A percentile compares a stretch with the other conserved stretches of the same genome.
phyloP scores from a whole-genome alignment of 2,329 filamentous ascomycete genomes.

The Penicillium sp. region DNA sequence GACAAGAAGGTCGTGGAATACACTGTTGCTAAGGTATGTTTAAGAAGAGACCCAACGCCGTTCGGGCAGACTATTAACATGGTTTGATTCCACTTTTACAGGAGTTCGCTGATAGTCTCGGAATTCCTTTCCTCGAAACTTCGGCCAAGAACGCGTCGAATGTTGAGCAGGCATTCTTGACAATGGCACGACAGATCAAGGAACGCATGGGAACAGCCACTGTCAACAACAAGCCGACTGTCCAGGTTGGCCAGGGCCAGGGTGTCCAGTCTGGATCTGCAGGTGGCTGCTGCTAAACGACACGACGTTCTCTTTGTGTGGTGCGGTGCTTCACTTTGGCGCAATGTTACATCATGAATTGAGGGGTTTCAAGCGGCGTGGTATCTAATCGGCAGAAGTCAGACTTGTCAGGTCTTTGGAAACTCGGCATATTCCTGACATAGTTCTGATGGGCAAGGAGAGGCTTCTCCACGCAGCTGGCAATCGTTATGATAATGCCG shows the following conservation, averaged over 20 bases:
- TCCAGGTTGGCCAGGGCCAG: slow-evolving; percentile 92
- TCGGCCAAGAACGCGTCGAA: slow-evolving; percentile 99
- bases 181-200: slow-evolving; percentile 99
- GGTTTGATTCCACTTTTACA: slow-evolving; percentile 42
- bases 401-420: slow-evolving; percentile 13
- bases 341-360: slow-evolving; percentile 27
- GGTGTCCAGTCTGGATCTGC: slow-evolving; percentile 85
- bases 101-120: slow-evolving; percentile 98
- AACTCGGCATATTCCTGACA: slow-evolving; percentile 8
- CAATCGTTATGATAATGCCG: slow-evolving; percentile 15
- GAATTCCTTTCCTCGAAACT: slow-evolving; percentile 98
- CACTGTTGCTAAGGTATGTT: slow-evolving; percentile 91
- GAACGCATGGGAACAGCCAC: slow-evolving; percentile 97
- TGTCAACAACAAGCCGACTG: slow-evolving; percentile 97
- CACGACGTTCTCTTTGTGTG: slow-evolving; percentile 11
- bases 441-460: slow-evolving; percentile 12
- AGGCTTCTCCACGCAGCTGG: slow-evolving; percentile 10
- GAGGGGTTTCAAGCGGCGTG: slow-evolving; percentile 20
- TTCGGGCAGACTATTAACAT: slow-evolving; percentile 9
- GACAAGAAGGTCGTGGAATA: slow-evolving; percentile 99
- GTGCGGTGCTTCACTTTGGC: slow-evolving; percentile 28
- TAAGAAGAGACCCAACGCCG: neutral
- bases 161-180: slow-evolving; percentile 99
- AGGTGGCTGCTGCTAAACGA: slow-evolving; percentile 82
- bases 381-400: slow-evolving; percentile 15